Evolutionary conservation across 2,329 filamentous ascomycete genomes (phyloP), one percentile per base, ranked within the genome.

Genomic region (Cryphonectria carpinicola): DNA sequence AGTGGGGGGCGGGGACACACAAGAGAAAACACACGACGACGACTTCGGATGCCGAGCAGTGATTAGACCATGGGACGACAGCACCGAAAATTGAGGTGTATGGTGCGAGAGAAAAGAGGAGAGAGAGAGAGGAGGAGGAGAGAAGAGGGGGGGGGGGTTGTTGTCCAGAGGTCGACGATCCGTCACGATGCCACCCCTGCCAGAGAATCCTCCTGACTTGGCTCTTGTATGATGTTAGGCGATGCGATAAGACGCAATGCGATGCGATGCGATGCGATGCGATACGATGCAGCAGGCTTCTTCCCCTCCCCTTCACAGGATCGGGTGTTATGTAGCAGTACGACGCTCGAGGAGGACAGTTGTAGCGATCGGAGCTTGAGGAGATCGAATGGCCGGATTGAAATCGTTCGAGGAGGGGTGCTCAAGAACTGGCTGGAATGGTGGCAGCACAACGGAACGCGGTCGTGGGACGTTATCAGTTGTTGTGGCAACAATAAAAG

Each of bases 31-130:
- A 68, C 66, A 71, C 71, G 37, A 49, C 46, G 71, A 71, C 71
- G 63, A 61, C 69, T 71, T 72, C 69, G 63, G 65, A 69, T 58
- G 56, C 58, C 69, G 66, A 64, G 69, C 49, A 60, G 69, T 72
- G 60, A 43, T 65, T 61, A 71, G 69, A 71, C 66, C 69, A 72
- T 72, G 63, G 62, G 46, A 66, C 71, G 22, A 66, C 71, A 66
- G 22, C 35, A 41, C 60, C 60, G 46, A 60, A 25, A 13, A 49
- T 66, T 46, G 69, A 68, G 46, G 25, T 65, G 61, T 61, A 43
- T 19, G 43, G 52, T 39, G 39, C 58, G 32, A 28, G 22, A 37
- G 8, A 35, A 61, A 8, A 11, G 54, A 25, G n/a, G 54, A 4
- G 28, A 22, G n/a, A 22, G n/a, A 14, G n/a, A 6, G 28, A 28